These are phyloP conservation scores for Russula dissimulans DNA, from an alignment of 768 basidiomycete species.

Conservation along the genomic window DNA sequence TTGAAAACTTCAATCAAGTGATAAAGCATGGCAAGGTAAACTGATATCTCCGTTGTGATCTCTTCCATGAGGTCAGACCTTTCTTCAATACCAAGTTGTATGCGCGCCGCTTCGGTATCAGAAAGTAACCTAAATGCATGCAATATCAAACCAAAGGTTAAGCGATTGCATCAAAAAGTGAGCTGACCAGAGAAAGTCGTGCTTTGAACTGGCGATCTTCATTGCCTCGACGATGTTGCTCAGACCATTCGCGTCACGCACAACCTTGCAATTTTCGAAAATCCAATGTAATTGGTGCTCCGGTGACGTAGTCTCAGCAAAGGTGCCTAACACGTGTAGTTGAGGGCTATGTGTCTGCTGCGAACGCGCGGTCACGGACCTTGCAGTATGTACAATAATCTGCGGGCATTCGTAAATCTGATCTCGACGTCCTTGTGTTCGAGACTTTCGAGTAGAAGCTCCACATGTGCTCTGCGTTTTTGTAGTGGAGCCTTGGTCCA, in stretches of 20 bases:
- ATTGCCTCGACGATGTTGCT: slow-evolving; percentile 77
- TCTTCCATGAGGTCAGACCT: slow-evolving; percentile 79
- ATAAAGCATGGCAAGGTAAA: slow-evolving; percentile 93
- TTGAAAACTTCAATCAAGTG: slow-evolving; percentile 92
- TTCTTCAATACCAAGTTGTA: slow-evolving; percentile 61
- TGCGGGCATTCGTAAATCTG: slow-evolving; percentile 77
- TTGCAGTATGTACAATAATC: slow-evolving; percentile 87
- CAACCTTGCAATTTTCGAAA: slow-evolving; percentile 84
- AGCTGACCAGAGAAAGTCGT: slow-evolving; percentile 67
- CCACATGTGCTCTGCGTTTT: slow-evolving; percentile 64
- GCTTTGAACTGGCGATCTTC: slow-evolving; percentile 82
- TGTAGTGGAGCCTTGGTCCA: slow-evolving; percentile 66
- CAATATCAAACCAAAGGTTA: neutral
- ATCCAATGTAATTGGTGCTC: slow-evolving; percentile 96
- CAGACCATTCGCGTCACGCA: slow-evolving; percentile 77
- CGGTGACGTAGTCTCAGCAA: slow-evolving; percentile 82
- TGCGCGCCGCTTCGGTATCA: slow-evolving; percentile 62
- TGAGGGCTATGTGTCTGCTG: slow-evolving; percentile 3
- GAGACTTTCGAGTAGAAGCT: slow-evolving; percentile 74
- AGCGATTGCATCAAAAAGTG: neutral
- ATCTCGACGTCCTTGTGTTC: slow-evolving; percentile 81
- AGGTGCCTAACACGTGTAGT: slow-evolving; percentile 50
- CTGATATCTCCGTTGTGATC: slow-evolving; percentile 82
- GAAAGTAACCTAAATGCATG: slow-evolving; percentile 49
- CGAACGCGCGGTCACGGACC: slow-evolving; percentile 36